Evolutionary conservation across 352 stramenopile species (phyloP), one percentile per base, ranked within the genome.

Genomic region (Pythium insidiosum): DNA sequence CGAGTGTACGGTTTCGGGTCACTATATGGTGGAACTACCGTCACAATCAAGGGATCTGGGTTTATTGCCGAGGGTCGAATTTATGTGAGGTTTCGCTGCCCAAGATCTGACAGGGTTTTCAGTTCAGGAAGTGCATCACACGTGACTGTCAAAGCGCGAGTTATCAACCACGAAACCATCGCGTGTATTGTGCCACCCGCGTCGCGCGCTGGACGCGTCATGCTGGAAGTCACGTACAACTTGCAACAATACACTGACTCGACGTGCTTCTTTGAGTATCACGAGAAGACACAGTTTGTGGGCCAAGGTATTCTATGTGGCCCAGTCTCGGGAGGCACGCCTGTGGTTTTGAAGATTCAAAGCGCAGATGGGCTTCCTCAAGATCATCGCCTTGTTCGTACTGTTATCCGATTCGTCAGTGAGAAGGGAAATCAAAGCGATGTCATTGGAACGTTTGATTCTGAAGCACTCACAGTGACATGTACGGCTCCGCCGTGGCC

Each of bases 261-360:
- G 3, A 73, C 58, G 1, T 79, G 70, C 36, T 83, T 61, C 41
- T 88, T 85, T 16, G 75, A 88, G 46, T 88, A 84, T 39, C 75
- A 88, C 36, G 44, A 56, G 11, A 38, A n/a, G 12, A 80, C 72
- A 1, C 44, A 34, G 12, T 88, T 73, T 28, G 24, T 47, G 4
- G 63, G 65, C 24, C 61, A 51, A 30, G 70, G 66, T 3, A 69
- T 61, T 4, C 38, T 84, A 11, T 88, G 75, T 40, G 75, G 75
- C 0, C 70, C 70, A 0, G 64, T 84, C 1, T 81, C 66, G 4
- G 75, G 75, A 0, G 69, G 73, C 19, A 79, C 75, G 1, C 67
- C 63, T 5, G 36, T 88, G 15, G 56, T 44, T 10, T 29, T 88
- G 12, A n/a, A 63, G 23, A 54, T 88, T 1, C 38, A 64, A 26